Evolutionary conservation across 768 basidiomycete species (phyloP), one percentile per base, ranked within the genome.

Genomic region (Dacryopinax primogenitus): DNA sequence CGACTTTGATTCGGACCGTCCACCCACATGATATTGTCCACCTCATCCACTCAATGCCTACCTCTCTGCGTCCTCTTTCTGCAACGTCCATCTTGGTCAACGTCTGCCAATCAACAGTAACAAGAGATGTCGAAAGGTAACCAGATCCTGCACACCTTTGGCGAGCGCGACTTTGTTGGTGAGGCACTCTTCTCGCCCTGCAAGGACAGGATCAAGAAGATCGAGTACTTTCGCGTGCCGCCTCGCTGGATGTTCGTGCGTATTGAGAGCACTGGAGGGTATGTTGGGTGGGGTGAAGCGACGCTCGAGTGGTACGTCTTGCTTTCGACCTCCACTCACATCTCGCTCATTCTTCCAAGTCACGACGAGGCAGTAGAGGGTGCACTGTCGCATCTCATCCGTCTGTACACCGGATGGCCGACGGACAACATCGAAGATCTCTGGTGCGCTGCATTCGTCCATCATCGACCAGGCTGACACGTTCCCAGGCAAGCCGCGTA

Each of bases 281-380:
- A 83, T 28, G 79, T 87, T 32, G 86, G 87, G 33, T 88, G 87
- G 86, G 87, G 87, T 12, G 87, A 88, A 72, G 83, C 78, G 30
- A 87, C 86, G 0, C 79, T 89, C 1, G 88, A 87, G 82, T 77
- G 83, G 41, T 44, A 44, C 18, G 41, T 23, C 16, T 6, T 41
- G 61, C 32, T 61, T 66, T 64, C 33, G 16, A 36, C 4, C 26
- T 1, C 3, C 23, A 23, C 15, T 26, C 33, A 7, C 62, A 28
- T 41, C 33, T 34, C 3, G n/a, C 35, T 37, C 47, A 67, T 23
- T 23, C 34, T 15, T 18, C n/a, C 21, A 32, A 28, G 70, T 6
- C 86, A 88, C 71, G 85, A 85, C 4, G 86, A 89, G 73, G 85
- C 87, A 12, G 78, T 89, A 21, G 84, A 87, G 72, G 86, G 86